Base-by-base conservation (phyloP, 768 basidiomycete species). In the Suillus subluteus region DNA sequence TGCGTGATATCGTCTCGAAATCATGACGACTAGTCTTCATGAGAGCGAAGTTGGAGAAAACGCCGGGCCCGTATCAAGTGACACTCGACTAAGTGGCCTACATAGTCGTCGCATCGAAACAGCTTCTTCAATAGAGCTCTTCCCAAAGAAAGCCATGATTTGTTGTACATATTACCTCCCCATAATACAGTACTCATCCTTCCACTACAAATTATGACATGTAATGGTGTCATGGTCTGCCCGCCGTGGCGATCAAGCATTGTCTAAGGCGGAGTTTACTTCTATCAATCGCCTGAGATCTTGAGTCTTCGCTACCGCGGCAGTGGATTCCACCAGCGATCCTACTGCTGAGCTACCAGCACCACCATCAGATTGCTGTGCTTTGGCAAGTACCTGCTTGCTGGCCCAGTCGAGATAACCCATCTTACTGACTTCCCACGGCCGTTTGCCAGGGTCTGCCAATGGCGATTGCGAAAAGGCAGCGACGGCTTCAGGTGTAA, bases 331-430 rank as follows among this genome's bases (percentile, higher is more conserved):
- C 46, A 52, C 67, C 65, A 78, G 61, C 18, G 73, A 68, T 44
- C 68, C 65, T 43, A 78, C 70, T 37, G 68, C 46, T 8, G 73
- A 62, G 52, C 77, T 73, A 1, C 69, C 70, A 5, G 66, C 56
- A 30, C 67, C 65, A 5, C 64, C 63, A 12, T 58, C 66, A 44
- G 68, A 74, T 35, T 71, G 69, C 58, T 70, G 78, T 62, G 70
- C 73, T 40, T 66, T 77, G 65, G 74, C 68, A 54, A 91, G 68
- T 9, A 91, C 75, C 74, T 87, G 86, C 23, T 80, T 80, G 1
- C 88, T 80, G 0, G 90, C 92, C 94, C 94, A 96, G 66, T 88
- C 87, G 6, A 90, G 73, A 75, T 95, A 96, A 6, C 91, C 93
- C 1, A 84, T 82, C 73, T 86, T 85, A 74, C 85, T 88, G 44